Evolutionary conservation across 106 monocot genomes (phyloP).

Genomic region (Amphibolis antarctica): DNA sequence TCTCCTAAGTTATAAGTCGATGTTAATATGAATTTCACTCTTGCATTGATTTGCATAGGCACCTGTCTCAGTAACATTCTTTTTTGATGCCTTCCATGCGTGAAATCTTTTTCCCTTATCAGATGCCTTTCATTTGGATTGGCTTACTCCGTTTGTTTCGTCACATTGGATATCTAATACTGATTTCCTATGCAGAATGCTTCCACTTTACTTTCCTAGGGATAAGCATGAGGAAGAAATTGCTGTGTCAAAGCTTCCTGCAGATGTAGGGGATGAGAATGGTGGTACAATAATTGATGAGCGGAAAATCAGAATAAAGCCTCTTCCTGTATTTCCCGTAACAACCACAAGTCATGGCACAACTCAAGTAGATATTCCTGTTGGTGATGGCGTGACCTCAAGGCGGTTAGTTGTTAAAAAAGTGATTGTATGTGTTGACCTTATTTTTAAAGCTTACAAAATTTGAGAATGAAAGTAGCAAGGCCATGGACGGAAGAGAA

Average conservation of each 20-base stretch:
- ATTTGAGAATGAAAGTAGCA: too few species aligned
- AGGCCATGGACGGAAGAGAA: too few species aligned
- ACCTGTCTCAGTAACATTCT: too few species aligned
- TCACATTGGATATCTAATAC: not conserved
- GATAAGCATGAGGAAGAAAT: constrained; percentile 97
- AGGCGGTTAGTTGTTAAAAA: constrained; percentile 32
- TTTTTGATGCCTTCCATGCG: too few species aligned
- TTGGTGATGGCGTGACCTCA: constrained; percentile 45
- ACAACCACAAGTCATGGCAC: constrained; percentile 10
- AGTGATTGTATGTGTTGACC: too few species aligned
- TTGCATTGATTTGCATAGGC: too few species aligned
- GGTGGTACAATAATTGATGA: constrained; percentile 95
- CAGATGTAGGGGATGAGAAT: constrained; percentile 99
- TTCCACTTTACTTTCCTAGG: constrained; percentile 94
- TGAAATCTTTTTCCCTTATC: too few species aligned
- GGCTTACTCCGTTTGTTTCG: not conserved
- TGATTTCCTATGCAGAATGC: constrained; percentile 47
- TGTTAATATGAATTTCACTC: too few species aligned
- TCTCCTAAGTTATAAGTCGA: too few species aligned
- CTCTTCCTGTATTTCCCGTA: constrained; percentile 49
- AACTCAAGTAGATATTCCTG: constrained; percentile 35
- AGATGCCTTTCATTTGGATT: too few species aligned
- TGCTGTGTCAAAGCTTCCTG: constrained; percentile 87
- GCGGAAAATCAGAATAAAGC: constrained; percentile 96
- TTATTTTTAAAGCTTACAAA: too few species aligned